phyloP scores from a whole-genome alignment of 371 early-diverging fungal genomes.

The Smittium mucronatum region DNA sequence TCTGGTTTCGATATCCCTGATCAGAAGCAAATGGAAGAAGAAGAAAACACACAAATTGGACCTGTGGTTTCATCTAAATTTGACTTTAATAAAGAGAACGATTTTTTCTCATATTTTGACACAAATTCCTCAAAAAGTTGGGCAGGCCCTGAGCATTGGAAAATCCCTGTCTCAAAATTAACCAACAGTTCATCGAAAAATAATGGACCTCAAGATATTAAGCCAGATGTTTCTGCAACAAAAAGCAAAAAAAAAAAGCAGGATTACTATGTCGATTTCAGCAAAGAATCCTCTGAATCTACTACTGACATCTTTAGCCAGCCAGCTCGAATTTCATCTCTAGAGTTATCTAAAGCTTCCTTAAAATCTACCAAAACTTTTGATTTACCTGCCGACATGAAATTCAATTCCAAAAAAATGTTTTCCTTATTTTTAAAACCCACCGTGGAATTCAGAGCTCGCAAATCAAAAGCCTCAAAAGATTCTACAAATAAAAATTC shows the following conservation, averaged over 20 bases:
- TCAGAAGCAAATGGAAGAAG: constrained; percentile 11
- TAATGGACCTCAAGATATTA: constrained; percentile 6
- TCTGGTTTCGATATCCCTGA: constrained; percentile 19
- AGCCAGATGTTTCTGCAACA: constrained; percentile 19
- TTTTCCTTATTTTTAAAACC: constrained; percentile 72
- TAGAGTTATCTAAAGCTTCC: constrained; percentile 37
- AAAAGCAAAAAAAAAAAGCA: constrained; percentile 28
- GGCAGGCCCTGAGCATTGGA: constrained; percentile 96
- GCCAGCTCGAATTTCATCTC: constrained; percentile 36
- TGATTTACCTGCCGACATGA: constrained; percentile 73
- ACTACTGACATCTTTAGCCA: constrained; percentile 56
- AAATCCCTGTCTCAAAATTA: constrained; percentile 35
- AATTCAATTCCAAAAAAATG: constrained; percentile 70
- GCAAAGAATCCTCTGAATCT: constrained; percentile 19
- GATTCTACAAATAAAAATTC: not conserved
- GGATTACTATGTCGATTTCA: constrained; percentile 26
- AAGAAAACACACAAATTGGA: constrained; percentile 13
- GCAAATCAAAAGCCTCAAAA: constrained; percentile 12
- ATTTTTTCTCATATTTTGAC: constrained; percentile 83
- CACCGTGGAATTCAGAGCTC: constrained; percentile 38
- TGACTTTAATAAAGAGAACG: constrained; percentile 37
- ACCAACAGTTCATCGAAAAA: constrained; percentile 12
- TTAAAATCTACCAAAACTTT: constrained; percentile 32
- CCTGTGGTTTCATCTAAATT: not conserved
- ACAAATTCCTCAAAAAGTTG: constrained; percentile 61